Base-by-base conservation (phyloP, 306 rosid genomes). In the Medicago arabica region DNA sequence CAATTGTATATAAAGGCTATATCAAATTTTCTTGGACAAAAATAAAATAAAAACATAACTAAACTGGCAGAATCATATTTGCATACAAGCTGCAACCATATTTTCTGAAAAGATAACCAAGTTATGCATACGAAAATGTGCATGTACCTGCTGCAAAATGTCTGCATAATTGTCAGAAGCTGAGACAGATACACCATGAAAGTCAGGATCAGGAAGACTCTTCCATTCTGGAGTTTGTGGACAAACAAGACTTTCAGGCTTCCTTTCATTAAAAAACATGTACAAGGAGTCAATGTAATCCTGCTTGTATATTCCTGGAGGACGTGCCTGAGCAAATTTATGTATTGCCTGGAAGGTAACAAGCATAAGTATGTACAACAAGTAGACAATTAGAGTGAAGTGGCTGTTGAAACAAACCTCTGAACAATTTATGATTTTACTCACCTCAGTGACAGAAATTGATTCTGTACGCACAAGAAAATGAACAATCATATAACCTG, bases 141-240 rank as follows among this genome's bases (percentile, higher is more conserved):
- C 62, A 81, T 83, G 58, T 89, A 92, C 98, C 72, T 86, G 84
- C 72, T 74, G 75, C 60, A 85, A 84, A 83, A 85, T 86, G 82
- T 86, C 82, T 72, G 85, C 90, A 78, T 78, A 78, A 66, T 86
- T 96, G 0, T 87, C 92, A 1, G 83, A 81, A 38, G 88, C 85
- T 15, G 95, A 83, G 25, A 81, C 81, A 36, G 86, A 91, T 80
- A 84, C 88, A 15, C 89, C 89, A 62, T 85, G 84, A 71, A 85
- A 90, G 85, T 87, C 92, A 25, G 93, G 90, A 67, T 88, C 96
- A 69, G 91, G 78, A 71, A 86, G 85, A 75, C 92, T 87, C 85
- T 92, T 95, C 98, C 98, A 95, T 68, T 92, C 98, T 38, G 98
- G 98, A 65, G 97, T 92, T 71, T 79, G 69, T 34, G 97, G 98